A percentile compares a stretch with the other conserved stretches of the same genome.
phyloP scores from a whole-genome alignment of 2,329 filamentous ascomycete genomes.

The Epichloe glyceriae region DNA sequence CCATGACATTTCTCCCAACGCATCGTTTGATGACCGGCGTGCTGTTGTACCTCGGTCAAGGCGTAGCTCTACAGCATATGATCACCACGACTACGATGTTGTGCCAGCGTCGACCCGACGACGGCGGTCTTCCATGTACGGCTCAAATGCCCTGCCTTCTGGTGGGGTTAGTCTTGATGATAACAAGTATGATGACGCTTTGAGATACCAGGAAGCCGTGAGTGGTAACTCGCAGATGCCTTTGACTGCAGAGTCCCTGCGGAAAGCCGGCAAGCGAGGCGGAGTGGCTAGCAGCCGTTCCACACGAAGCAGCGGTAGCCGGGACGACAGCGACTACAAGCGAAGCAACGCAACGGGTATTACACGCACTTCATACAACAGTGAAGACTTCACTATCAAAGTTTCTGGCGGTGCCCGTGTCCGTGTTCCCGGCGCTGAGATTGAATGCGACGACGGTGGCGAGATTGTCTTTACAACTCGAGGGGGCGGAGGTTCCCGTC shows the following conservation, averaged over 20 bases:
- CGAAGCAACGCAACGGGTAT: slow-evolving; percentile 49
- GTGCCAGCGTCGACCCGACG: slow-evolving; percentile 23
- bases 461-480: slow-evolving; percentile 42
- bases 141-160: slow-evolving; percentile 19
- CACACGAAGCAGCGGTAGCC: slow-evolving; percentile 45
- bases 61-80: slow-evolving; percentile 24
- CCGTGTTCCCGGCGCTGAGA: slow-evolving; percentile 42
- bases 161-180: slow-evolving; percentile 22
- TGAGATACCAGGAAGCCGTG: slow-evolving; percentile 40
- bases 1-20: slow-evolving; percentile 24
- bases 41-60: slow-evolving; percentile 21
- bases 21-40: slow-evolving; percentile 20
- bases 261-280: slow-evolving; percentile 32
- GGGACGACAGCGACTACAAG: slow-evolving; percentile 50
- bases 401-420: slow-evolving; percentile 43
- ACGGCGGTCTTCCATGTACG: slow-evolving; percentile 30
- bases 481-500: slow-evolving; percentile 16
- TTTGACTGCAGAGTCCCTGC: slow-evolving; percentile 43
- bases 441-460: slow-evolving; percentile 44
- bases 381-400: slow-evolving; percentile 48
- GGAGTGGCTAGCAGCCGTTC: slow-evolving; percentile 40
- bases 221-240: slow-evolving; percentile 30
- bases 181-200: slow-evolving; percentile 25
- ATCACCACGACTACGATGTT: slow-evolving; percentile 25
- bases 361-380: slow-evolving; percentile 37